These are phyloP conservation scores for Russula sp. DNA, from an alignment of 768 basidiomycete genomes.

Conservation along the genomic window DNA sequence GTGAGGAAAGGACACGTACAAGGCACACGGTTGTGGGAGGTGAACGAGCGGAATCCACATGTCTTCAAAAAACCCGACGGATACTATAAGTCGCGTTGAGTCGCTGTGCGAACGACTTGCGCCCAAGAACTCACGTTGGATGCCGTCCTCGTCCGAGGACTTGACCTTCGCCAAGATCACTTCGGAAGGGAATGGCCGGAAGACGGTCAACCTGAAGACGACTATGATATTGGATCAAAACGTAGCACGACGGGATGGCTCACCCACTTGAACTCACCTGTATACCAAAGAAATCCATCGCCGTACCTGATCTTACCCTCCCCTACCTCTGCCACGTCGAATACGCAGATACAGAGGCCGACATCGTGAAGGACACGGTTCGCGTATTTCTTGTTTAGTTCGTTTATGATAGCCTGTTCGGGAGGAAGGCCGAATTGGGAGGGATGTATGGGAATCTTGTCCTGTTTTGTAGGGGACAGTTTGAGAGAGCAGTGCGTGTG, in stretches of 20 bases:
- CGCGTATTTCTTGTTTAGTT: slow-evolving; percentile 93
- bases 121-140: slow-evolving; percentile 52
- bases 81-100: slow-evolving; percentile 42
- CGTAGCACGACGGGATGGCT: not conserved
- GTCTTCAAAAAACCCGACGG: slow-evolving; percentile 90
- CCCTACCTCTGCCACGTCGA: slow-evolving; percentile 77
- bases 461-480: slow-evolving; percentile 39
- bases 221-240: slow-evolving; percentile 39
- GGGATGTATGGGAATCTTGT: slow-evolving; percentile 86
- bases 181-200: slow-evolving; percentile 86
- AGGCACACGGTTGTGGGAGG: slow-evolving; percentile 75
- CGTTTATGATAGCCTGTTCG: slow-evolving; percentile 72
- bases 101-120: not conserved
- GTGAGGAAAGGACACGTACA: slow-evolving; percentile 39
- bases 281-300: slow-evolving; percentile 93
- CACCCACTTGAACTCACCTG: slow-evolving; percentile 44
- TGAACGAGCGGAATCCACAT: slow-evolving; percentile 76
- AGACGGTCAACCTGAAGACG: slow-evolving; percentile 83
- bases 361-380: slow-evolving; percentile 87
- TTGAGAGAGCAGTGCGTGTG: not conserved
- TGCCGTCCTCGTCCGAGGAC: slow-evolving; percentile 76
- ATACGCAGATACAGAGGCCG: slow-evolving; percentile 85
- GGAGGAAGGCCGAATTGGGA: slow-evolving; percentile 73
- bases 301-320: slow-evolving; percentile 94
- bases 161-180: slow-evolving; percentile 86